These are phyloP conservation scores for Kazachstania taianensis DNA, from an alignment of 805 yeast species.

Conservation along the genomic window DNA sequence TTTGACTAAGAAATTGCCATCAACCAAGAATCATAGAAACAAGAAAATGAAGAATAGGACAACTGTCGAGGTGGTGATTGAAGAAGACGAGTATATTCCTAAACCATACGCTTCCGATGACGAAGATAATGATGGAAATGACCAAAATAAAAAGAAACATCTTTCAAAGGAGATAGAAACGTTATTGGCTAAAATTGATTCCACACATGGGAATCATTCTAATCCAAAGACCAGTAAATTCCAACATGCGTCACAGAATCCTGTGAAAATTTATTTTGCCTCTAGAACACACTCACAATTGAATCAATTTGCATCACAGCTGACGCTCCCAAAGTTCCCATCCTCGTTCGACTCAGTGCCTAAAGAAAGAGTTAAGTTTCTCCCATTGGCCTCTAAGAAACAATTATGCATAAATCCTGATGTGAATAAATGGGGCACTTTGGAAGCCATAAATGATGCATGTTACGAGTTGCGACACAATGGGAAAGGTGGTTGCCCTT, in stretches of 20 bases:
- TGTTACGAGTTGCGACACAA: conserved; percentile 60
- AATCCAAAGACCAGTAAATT: conserved; percentile 9
- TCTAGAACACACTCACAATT: conserved; percentile 90
- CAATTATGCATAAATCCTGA: conserved; percentile 71
- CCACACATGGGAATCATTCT: conserved; percentile 12
- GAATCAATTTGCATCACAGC: conserved; percentile 66
- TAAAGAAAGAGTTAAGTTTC: conserved; percentile 49
- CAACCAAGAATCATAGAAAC: conserved; percentile 3
- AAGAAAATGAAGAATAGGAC: conserved; percentile 15
- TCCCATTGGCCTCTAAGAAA: conserved; percentile 74
- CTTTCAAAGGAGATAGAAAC: conserved; percentile 35
- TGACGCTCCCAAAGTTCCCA: conserved; percentile 51
- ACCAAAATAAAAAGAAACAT: conserved; percentile 1
- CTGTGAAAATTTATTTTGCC: conserved; percentile 52
- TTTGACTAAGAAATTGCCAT: not conserved
- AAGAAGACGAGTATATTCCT: conserved; percentile 19
- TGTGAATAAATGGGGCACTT: conserved; percentile 40
- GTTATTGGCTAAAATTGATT: conserved; percentile 36
- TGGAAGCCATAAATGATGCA: conserved; percentile 61
- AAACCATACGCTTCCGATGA: conserved; percentile 14
- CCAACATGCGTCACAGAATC: conserved; percentile 21
- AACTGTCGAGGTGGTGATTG: conserved; percentile 24
- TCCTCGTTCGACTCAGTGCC: conserved; percentile 37
- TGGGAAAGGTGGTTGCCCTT: conserved; percentile 18
- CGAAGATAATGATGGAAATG: conserved; percentile 24